These are phyloP conservation scores for Imleria badia DNA, from an alignment of 768 basidiomycete species.

Conservation along the genomic window DNA sequence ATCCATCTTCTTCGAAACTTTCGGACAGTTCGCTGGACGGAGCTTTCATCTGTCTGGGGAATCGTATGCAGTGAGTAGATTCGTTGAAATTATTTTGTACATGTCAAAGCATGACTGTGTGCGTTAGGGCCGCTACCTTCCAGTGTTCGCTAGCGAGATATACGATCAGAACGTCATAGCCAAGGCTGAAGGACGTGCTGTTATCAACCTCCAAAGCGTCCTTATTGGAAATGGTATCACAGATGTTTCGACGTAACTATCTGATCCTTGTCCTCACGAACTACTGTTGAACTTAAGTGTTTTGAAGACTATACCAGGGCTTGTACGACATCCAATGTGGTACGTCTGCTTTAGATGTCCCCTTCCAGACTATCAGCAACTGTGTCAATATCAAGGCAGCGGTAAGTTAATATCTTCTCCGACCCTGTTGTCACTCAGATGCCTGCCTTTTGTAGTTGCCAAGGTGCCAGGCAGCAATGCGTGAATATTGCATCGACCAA, in stretches of 20 bases:
- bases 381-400: conserved; percentile 53
- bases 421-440: not conserved
- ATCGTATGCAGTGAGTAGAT: conserved; percentile 61
- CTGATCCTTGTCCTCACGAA: not conserved
- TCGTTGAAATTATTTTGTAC: not conserved
- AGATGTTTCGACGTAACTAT: conserved; percentile 47
- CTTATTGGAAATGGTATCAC: conserved; percentile 75
- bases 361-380: conserved; percentile 44
- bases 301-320: conserved; percentile 37
- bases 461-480: conserved; percentile 59
- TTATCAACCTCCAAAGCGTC: conserved; percentile 68
- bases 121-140: conserved; percentile 65
- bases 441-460: conserved; percentile 47
- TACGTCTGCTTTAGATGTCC: conserved; percentile 48
- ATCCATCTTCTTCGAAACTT: conserved; percentile 77
- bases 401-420: conserved; percentile 34
- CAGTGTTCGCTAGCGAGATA: conserved; percentile 73
- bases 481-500: conserved; percentile 57
- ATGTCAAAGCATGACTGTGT: not conserved
- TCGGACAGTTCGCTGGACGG: conserved; percentile 67
- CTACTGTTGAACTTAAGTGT: not conserved
- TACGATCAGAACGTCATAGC: conserved; percentile 67
- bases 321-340: conserved; percentile 54
- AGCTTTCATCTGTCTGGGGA: conserved; percentile 72
- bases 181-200: conserved; percentile 45